Evolutionary conservation across 2,329 filamentous ascomycete species (phyloP).

Genomic region (Rutstroemia sp.): DNA sequence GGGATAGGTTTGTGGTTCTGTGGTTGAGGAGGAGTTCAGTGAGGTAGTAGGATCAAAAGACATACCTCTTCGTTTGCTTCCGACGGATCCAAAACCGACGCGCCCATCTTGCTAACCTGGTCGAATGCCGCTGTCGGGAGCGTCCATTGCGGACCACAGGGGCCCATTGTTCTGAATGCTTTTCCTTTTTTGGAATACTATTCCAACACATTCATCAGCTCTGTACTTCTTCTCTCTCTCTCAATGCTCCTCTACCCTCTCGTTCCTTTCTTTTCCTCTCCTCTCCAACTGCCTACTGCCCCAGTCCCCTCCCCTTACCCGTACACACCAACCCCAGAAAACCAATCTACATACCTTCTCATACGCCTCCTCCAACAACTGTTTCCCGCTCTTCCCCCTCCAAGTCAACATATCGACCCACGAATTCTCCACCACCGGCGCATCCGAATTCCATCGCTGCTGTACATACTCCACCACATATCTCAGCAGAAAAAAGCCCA

Average conservation of each 20-base stretch:
- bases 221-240: too few relatives aligned
- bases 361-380: slow-evolving; percentile 1
- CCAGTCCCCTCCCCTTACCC: background rate
- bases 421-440: background rate
- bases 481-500: background rate
- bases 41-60: background rate
- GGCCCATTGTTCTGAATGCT: background rate
- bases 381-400: background rate
- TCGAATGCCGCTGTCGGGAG: background rate
- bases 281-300: background rate
- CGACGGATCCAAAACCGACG: background rate
- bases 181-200: slow-evolving; percentile 6
- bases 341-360: background rate
- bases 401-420: background rate
- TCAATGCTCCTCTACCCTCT: too few relatives aligned
- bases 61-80: slow-evolving; percentile 7
- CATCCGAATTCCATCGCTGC: background rate
- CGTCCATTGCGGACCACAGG: background rate
- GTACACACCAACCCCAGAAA: background rate
- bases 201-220: too few relatives aligned
- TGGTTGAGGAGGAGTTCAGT: too few relatives aligned
- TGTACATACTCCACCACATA: background rate
- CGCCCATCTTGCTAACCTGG: slow-evolving; percentile 1
- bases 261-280: too few relatives aligned
- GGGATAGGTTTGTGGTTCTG: too few relatives aligned